phyloP scores from a whole-genome alignment of 495 filamentous ascomycete genomes.

The Neurospora africana region DNA sequence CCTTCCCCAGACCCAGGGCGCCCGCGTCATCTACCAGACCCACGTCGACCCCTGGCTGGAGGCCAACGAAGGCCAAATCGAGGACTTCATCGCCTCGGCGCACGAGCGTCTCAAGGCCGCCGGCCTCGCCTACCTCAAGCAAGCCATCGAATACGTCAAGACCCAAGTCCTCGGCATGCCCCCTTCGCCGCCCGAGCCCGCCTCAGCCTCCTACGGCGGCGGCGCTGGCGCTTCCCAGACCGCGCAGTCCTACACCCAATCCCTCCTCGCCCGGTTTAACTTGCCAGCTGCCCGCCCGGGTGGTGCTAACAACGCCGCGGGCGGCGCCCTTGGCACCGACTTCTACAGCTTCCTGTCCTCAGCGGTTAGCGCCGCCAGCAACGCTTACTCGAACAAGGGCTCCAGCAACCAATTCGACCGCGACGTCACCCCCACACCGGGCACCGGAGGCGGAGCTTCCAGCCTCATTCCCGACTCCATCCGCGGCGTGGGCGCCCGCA shows the following conservation, averaged over 20 bases:
- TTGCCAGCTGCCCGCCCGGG: conserved; percentile 47
- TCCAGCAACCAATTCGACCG: conserved; percentile 1
- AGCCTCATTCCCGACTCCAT: conserved; percentile 59
- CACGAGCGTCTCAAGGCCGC: conserved; percentile 72
- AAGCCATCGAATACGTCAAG: conserved; percentile 61
- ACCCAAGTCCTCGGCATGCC: conserved; percentile 63
- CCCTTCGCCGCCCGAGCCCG: conserved; percentile 34
- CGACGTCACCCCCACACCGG: conserved; percentile 40
- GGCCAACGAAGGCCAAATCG: conserved; percentile 82
- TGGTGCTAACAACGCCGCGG: conserved; percentile 15
- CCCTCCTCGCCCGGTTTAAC: conserved; percentile 73
- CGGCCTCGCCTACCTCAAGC: conserved; percentile 73
- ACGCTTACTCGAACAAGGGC: conserved; percentile 1
- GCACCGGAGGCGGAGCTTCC: conserved; percentile 15
- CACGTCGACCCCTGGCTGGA: conserved; percentile 82
- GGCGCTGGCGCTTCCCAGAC: conserved; percentile 22
- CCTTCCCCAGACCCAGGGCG: conserved; percentile 91
- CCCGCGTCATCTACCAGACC: conserved; percentile 68
- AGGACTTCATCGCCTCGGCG: conserved; percentile 70
- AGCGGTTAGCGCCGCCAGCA: conserved; percentile 42
- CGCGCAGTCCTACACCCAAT: conserved; percentile 65
- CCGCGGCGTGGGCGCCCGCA: conserved; percentile 50
- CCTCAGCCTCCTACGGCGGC: conserved; percentile 23
- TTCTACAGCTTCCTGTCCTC: conserved; percentile 69
- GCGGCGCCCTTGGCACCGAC: conserved; percentile 42